Percentiles rank a stretch among this genome's conserved stretches.
These are phyloP conservation scores for Truncatella angustata DNA, from an alignment of 2,329 filamentous ascomycete species.

Conservation along the genomic window DNA sequence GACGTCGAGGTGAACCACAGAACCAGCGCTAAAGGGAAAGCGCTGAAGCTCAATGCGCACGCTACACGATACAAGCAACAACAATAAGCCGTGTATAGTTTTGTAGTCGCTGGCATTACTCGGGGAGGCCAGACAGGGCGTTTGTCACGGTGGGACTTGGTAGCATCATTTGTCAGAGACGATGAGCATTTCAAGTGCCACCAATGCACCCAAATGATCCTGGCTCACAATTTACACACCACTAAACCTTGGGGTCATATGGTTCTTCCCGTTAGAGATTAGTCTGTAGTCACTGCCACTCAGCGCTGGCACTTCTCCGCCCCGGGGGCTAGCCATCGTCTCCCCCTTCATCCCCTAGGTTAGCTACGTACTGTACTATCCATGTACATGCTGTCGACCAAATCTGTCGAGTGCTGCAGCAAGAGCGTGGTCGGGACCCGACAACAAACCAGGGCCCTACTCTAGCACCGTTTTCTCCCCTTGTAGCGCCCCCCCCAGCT, in stretches of 20 bases:
- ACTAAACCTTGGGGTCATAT: slow-evolving; percentile 6
- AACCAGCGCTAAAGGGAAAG: neutral
- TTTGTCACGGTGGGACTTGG: too few species aligned
- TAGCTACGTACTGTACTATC: too few species aligned
- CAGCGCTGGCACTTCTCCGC: neutral
- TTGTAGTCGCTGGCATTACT: too few species aligned
- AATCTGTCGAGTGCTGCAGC: too few species aligned
- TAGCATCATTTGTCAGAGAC: neutral
- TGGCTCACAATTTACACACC: neutral
- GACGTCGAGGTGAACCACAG: slow-evolving; percentile 1
- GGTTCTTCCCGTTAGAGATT: slow-evolving; percentile 4
- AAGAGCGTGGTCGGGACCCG: neutral
- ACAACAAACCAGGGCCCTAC: neutral
- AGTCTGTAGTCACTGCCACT: slow-evolving; percentile 3
- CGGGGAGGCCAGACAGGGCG: too few species aligned
- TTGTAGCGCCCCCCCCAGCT: neutral
- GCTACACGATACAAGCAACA: neutral
- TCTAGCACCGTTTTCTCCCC: slow-evolving; percentile 3
- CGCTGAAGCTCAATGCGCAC: neutral
- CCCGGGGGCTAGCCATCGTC: too few species aligned
- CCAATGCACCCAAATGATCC: neutral
- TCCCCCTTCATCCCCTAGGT: too few species aligned
- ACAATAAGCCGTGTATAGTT: neutral
- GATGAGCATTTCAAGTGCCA: neutral
- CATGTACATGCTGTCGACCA: too few species aligned